phyloP scores from a whole-genome alignment of 1,139 yeast genomes.

The Schizosaccharomyces versatilis region DNA sequence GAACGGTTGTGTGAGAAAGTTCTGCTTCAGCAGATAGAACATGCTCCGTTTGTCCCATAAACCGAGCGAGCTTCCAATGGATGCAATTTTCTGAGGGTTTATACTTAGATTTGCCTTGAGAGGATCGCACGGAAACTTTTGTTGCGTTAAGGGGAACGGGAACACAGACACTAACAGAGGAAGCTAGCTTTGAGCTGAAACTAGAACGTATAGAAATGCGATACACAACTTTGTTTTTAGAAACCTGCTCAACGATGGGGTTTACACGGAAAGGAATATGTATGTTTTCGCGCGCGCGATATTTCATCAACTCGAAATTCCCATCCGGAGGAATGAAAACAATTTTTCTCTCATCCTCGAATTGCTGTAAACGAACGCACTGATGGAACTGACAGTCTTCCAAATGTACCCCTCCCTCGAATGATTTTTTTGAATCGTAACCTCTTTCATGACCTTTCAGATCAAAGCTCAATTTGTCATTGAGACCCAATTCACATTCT shows the following conservation, averaged over 20 bases:
- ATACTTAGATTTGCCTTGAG: constrained; percentile 49
- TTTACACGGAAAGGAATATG: constrained; percentile 50
- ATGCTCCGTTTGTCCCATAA: constrained; percentile 46
- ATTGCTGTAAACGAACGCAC: constrained; percentile 51
- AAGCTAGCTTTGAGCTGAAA: constrained; percentile 38
- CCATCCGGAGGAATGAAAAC: constrained; percentile 84
- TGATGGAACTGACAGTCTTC: constrained; percentile 80
- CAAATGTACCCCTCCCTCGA: constrained; percentile 30
- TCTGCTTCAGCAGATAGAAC: constrained; percentile 32
- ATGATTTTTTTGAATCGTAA: constrained; percentile 4
- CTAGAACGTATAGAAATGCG: constrained; percentile 40
- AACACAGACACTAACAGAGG: constrained; percentile 40
- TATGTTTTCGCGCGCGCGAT: constrained; percentile 37
- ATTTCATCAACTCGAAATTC: constrained; percentile 66
- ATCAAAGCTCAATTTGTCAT: constrained; percentile 23
- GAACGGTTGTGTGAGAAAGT: constrained; percentile 19
- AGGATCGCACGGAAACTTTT: constrained; percentile 21
- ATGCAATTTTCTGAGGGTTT: constrained; percentile 43
- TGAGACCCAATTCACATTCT: constrained; percentile 42
- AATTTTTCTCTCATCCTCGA: constrained; percentile 44
- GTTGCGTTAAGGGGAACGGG: constrained; percentile 53
- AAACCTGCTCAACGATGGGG: constrained; percentile 38
- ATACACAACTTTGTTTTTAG: constrained; percentile 30
- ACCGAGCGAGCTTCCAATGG: constrained; percentile 47
- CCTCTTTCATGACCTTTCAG: constrained; percentile 11